Percentiles rank a stretch among this genome's conserved stretches.
Evolutionary conservation across 2,329 filamentous ascomycete species (phyloP).

Genomic region (Claviceps sp.): DNA sequence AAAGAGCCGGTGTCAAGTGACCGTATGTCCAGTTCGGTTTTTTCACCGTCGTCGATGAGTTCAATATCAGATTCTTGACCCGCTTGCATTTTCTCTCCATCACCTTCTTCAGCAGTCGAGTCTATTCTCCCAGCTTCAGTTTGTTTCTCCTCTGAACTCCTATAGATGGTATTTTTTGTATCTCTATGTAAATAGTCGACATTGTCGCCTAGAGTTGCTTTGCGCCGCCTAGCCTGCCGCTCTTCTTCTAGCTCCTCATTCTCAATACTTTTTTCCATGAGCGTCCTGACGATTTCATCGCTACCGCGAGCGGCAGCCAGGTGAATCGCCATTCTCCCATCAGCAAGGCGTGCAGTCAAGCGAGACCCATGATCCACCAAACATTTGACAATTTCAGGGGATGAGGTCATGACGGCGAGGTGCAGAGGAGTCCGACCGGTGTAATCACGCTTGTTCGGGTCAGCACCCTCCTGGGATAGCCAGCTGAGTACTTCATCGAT

Average conservation of each 20-base stretch:
- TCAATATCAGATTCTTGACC: constrained; percentile 28
- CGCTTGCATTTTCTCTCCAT: constrained; percentile 7
- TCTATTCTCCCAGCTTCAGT: background rate
- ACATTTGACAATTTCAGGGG: constrained; percentile 53
- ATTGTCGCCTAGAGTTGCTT: constrained; percentile 15
- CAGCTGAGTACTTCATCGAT: constrained; percentile 57
- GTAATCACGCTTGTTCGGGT: constrained; percentile 63
- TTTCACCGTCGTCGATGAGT: constrained; percentile 29
- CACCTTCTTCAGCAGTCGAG: background rate
- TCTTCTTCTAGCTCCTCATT: constrained; percentile 59
- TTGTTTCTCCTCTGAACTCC: background rate
- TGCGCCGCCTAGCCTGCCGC: constrained; percentile 36
- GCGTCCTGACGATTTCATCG: constrained; percentile 52
- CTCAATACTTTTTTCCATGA: constrained; percentile 59
- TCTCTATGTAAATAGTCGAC: constrained; percentile 7
- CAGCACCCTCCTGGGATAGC: constrained; percentile 51
- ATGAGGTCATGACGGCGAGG: constrained; percentile 56
- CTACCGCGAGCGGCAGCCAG: constrained; percentile 60
- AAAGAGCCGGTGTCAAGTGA: constrained; percentile 58
- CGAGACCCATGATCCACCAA: constrained; percentile 62
- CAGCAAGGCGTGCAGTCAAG: constrained; percentile 59
- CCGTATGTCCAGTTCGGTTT: constrained; percentile 36
- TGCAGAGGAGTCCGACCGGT: constrained; percentile 70
- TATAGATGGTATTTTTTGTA: background rate
- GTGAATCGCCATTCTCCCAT: constrained; percentile 73